Evolutionary conservation across 2,329 filamentous ascomycete genomes (phyloP), one percentile per base, ranked within the genome.

Genomic region (Alternaria burnsii): DNA sequence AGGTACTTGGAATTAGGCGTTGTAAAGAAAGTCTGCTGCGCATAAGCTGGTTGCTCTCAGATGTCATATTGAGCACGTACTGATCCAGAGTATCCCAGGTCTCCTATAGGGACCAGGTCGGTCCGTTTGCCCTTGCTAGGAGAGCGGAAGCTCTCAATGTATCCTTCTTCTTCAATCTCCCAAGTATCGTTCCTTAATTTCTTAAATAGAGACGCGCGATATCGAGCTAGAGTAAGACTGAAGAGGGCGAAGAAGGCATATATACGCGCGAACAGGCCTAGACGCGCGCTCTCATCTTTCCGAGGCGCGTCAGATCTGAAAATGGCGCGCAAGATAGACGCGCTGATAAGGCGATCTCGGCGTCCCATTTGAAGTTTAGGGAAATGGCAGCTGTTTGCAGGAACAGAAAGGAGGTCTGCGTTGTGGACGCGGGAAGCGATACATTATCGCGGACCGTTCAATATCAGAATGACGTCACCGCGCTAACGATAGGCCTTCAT

Each of bases 51-150:
- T 24, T n/a, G 61, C 1, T 6, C 40, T 38, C 12, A 3, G 22
- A 26, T 57, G n/a, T 24, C n/a, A 55, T 32, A 9, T 18, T 16
- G 41, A 32, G 56, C 26, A 64, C 74, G 18, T 75, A 87, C 84
- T 22, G 89, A 92, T 50, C 91, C 91, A 28, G 88, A 91, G 72
- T 91, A 91, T 3, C 90, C 90, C 77, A 93, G 82, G 71, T 92
- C 89, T 1, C 88, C 89, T 61, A 90, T 84, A 1, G 88, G 76
- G 2, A 84, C 77, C 32, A 92, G 78, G 50, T 76, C 74, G 55
- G 74, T 75, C 43, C 72, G 76, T 63, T 78, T 78, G 56, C 74
- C 78, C 66, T 73, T 73, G 34, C 74, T 75, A 14, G 79, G 75
- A 32, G 73, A 76, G 5, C 79, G 78, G 67, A 89, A 89, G 63